These are phyloP conservation scores for Stachybotrys elegans DNA, from an alignment of 2,329 filamentous ascomycete genomes.

Conservation along the genomic window DNA sequence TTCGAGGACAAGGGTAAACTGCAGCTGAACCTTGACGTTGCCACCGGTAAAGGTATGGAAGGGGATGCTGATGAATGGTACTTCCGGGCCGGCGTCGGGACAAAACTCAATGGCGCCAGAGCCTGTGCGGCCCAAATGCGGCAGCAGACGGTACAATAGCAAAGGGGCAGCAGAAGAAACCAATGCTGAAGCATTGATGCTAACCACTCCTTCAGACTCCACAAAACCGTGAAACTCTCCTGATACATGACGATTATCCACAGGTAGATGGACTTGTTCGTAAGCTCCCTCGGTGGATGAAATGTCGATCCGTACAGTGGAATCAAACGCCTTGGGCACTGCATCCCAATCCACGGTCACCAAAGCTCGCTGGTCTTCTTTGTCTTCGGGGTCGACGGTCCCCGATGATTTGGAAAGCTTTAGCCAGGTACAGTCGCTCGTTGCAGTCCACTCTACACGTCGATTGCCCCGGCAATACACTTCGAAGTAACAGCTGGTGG, in stretches of 20 bases:
- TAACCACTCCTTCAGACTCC: constrained; percentile 49
- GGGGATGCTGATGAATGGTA: constrained; percentile 4
- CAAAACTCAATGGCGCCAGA: constrained; percentile 10
- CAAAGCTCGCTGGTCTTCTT: constrained; percentile 11
- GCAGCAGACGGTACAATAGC: constrained; percentile 8
- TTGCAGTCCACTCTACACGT: constrained; percentile 47
- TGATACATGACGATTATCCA: constrained; percentile 43
- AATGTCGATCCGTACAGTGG: constrained; percentile 21
- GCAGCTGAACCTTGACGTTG: not conserved
- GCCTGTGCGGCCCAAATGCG: constrained; percentile 10
- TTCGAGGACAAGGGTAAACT: constrained; percentile 12
- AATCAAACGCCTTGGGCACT: constrained; percentile 30
- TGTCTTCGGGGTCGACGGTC: constrained; percentile 33
- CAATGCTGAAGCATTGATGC: not conserved
- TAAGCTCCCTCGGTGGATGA: constrained; percentile 28
- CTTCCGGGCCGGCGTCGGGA: not conserved
- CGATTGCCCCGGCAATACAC: constrained; percentile 55
- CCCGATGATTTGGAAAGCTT: constrained; percentile 45
- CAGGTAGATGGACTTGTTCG: constrained; percentile 48
- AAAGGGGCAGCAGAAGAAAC: not conserved
- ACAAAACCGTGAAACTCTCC: constrained; percentile 53
- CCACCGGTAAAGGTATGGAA: constrained; percentile 9
- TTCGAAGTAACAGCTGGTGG: constrained; percentile 54
- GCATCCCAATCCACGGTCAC: constrained; percentile 23
- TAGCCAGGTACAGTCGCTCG: constrained; percentile 43